phyloP scores from a whole-genome alignment of 2,329 filamentous ascomycete genomes.

The Colletotrichum phormii region DNA sequence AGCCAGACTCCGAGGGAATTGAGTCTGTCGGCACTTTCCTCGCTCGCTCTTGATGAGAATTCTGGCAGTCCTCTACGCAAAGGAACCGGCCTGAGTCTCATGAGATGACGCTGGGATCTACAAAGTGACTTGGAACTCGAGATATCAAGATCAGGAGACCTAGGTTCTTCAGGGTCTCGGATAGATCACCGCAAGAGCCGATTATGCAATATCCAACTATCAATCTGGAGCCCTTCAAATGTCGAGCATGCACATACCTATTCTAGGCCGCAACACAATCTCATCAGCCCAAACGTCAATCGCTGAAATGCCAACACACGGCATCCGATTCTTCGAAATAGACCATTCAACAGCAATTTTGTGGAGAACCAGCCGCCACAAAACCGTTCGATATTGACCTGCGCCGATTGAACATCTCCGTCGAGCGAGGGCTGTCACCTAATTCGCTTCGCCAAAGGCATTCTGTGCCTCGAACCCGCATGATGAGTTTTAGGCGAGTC shows the following conservation, averaged over 20 bases:
- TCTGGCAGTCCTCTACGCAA: background rate
- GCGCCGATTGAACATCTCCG: background rate
- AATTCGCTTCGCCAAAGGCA: constrained; percentile 14
- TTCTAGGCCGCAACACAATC: background rate
- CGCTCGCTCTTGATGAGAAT: background rate
- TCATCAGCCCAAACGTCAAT: background rate
- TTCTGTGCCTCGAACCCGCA: constrained; percentile 24
- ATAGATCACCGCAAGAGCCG: background rate
- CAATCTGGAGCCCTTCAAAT: background rate
- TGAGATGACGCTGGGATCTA: background rate
- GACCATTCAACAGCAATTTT: background rate
- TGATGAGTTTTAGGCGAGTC: constrained; percentile 13
- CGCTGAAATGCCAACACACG: background rate
- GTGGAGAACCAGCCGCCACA: background rate
- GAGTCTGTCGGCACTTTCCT: no score
- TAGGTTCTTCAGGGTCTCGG: background rate
- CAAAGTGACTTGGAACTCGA: background rate
- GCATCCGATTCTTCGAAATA: background rate
- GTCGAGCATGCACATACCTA: background rate
- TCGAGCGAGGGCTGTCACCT: background rate
- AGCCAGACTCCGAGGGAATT: no score
- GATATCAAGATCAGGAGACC: background rate
- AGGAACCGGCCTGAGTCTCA: background rate
- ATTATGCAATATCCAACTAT: background rate
- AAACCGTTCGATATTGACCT: background rate